Base-by-base conservation (phyloP, 768 basidiomycete genomes). In the Kwoniella pini region DNA sequence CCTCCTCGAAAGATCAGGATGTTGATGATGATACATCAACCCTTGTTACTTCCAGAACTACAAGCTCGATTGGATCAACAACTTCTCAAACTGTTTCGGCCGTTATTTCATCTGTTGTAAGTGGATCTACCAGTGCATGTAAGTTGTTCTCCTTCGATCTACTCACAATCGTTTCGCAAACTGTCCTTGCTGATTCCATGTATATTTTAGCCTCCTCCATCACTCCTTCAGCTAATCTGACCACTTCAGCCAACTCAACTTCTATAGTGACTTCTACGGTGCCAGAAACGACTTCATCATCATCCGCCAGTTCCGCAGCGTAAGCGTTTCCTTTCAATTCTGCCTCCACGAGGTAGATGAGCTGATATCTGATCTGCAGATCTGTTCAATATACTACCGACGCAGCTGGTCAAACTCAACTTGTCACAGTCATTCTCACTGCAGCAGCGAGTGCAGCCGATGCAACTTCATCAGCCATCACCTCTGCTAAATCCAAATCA, bases 401-500 rank as follows among this genome's bases (percentile, higher is more conserved):
- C 46, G 70, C 64, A 12, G 64, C 69, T 26, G 72, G 72, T 17
- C 65, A 67, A 13, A 68, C 71, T 31, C 57, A 55, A 52, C 54
- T 62, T n/a, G 63, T 74, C 28, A 66, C 71, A 49, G 55, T 64
- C n/a, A 61, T 72, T 24, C 51, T 68, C 38, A 66, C 64, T n/a
- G 57, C 67, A 28, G 56, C 66, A 4, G 63, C 69, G 4, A 42
- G 62, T 7, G 61, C 60, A 7, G 60, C 57, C 0, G 48, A 67
- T 2, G 52, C 66, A 0, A 53, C 64, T 4, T 39, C 68, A 28
- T 54, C 64, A 11, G 57, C 69, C 13, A 39, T 58, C 9, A 27
- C 64, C 3, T 52, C 68, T 2, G 56, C 60, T 6, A 62, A 52
- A 1, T 27, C 60, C 13, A 61, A 49, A 7, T 21, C 21, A 7